Conservation (phyloP, 2,329 filamentous ascomycete genomes). For the Colletotrichum gloeosporioides region DNA sequence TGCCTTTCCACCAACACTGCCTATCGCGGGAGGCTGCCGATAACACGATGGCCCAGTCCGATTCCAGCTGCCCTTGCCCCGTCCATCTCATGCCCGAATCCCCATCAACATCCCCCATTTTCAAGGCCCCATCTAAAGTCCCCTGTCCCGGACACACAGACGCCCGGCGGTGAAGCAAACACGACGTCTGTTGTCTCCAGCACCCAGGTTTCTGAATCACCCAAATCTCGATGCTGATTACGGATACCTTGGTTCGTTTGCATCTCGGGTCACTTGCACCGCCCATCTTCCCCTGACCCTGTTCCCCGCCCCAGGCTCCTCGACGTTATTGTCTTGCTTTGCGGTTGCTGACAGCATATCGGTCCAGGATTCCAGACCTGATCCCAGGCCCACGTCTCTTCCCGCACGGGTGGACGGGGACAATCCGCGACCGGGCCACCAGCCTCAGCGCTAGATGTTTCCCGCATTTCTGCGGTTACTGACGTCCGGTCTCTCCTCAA, state of each 20-base stretch:
- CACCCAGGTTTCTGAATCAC: neutral
- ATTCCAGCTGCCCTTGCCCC: neutral
- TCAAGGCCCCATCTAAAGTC: neutral
- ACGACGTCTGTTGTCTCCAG: neutral
- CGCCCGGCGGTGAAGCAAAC: neutral
- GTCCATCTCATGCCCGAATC: neutral
- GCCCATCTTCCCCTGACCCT: neutral
- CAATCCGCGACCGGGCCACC: neutral
- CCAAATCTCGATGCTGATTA: neutral
- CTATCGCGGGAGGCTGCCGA: neutral
- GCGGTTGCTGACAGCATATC: neutral
- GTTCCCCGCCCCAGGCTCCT: neutral
- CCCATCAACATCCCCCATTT: neutral
- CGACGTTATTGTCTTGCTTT: neutral
- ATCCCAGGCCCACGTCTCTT: neutral
- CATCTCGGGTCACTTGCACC: neutral
- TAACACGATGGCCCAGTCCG: neutral
- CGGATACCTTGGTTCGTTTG: neutral
- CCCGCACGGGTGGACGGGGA: neutral
- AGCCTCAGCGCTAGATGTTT: neutral
- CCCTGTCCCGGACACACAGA: neutral
- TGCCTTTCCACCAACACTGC: neutral
- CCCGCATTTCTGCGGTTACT: neutral
- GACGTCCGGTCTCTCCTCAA: neutral
- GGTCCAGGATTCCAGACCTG: neutral